These are phyloP conservation scores for Marsdenia floribunda DNA, from an alignment of 257 asterid species.

Conservation along the genomic window DNA sequence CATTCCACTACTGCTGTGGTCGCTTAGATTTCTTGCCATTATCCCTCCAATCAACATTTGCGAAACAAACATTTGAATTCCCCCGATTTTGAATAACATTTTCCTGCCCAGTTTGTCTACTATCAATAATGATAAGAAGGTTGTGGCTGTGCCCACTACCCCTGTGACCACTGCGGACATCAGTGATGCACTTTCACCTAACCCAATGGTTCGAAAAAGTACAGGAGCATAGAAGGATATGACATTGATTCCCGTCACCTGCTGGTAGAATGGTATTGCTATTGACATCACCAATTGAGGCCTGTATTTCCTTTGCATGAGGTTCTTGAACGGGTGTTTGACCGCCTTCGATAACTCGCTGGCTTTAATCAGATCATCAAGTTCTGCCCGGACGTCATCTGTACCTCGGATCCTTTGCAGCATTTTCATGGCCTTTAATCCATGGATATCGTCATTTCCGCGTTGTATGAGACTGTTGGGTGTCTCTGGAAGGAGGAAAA, in stretches of 20 bases:
- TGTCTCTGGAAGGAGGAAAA: conserved; percentile 58
- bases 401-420: conserved; percentile 47
- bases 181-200: conserved; percentile 42
- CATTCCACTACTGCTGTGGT: conserved; percentile 28
- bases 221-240: conserved; percentile 58
- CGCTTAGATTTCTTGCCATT: conserved; percentile 23
- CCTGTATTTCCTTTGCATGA: conserved; percentile 29
- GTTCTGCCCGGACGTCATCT: conserved; percentile 36
- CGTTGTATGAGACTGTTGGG: conserved; percentile 51
- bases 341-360: conserved; percentile 26
- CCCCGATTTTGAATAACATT: conserved; percentile 1
- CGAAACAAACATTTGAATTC: not conserved
- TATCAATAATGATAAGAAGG: not conserved
- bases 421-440: conserved; percentile 26
- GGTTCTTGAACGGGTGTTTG: conserved; percentile 31
- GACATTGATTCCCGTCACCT: conserved; percentile 56
- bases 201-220: conserved; percentile 48
- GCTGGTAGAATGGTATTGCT: conserved; percentile 54
- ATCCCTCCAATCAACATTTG: conserved; percentile 21
- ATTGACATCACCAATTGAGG: conserved; percentile 60
- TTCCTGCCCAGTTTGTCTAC: not conserved
- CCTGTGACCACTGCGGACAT: conserved; percentile 10
- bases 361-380: conserved; percentile 48
- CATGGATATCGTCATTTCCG: conserved; percentile 11
- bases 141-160: not conserved